A percentile compares a stretch with the other conserved stretches of the same genome.
These are phyloP conservation scores for Calonectria hawksworthii DNA, from an alignment of 2,329 filamentous ascomycete genomes.

Conservation along the genomic window DNA sequence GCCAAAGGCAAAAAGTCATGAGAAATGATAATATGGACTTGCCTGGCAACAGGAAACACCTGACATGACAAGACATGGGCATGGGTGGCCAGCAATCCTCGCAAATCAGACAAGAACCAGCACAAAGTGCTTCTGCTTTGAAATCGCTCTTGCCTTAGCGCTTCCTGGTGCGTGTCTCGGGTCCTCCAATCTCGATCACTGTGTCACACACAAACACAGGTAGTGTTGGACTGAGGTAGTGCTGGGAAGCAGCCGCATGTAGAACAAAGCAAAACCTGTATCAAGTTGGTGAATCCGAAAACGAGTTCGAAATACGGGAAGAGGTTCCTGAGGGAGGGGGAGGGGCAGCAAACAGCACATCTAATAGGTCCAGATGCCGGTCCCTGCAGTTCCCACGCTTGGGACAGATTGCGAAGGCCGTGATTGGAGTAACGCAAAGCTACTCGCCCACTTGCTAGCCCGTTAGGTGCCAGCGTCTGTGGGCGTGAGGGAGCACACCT, in stretches of 20 bases:
- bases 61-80: background rate
- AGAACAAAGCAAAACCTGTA: conserved; percentile 13
- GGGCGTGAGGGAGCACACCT: background rate
- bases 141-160: background rate
- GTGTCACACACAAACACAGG: background rate
- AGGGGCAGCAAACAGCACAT: background rate
- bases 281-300: conserved; percentile 26
- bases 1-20: conserved; percentile 5
- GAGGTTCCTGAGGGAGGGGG: conserved; percentile 10
- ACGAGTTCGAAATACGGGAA: conserved; percentile 26
- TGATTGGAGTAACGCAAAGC: conserved; percentile 16
- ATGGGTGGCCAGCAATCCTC: conserved; percentile 1
- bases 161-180: conserved; percentile 6
- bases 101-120: background rate
- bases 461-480: background rate
- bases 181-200: background rate
- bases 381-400: conserved; percentile 28
- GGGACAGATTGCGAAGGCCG: conserved; percentile 11
- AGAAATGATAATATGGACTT: background rate
- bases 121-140: background rate
- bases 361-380: conserved; percentile 22
- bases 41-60: background rate
- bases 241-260: conserved; percentile 1
- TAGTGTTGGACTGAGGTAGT: background rate
- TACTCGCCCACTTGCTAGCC: background rate